Evolutionary conservation across 257 asterid genomes (phyloP).

Genomic region (Pogostemon cablin): DNA sequence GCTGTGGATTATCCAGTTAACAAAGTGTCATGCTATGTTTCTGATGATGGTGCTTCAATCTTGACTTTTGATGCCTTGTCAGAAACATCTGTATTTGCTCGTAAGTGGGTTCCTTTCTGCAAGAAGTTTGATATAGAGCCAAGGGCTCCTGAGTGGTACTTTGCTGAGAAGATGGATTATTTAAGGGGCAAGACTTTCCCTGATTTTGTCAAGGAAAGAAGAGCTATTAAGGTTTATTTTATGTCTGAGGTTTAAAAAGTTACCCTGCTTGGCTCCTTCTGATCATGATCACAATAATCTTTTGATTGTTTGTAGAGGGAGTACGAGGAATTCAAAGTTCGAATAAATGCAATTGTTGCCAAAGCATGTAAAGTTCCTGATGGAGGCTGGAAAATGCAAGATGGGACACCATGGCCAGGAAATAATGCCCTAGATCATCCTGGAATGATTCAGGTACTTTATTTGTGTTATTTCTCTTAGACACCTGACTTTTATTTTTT

Average conservation of each 20-base stretch:
- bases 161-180: constrained; percentile 26
- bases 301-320: constrained; percentile 27
- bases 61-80: constrained; percentile 22
- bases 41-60: constrained; percentile 30
- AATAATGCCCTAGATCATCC: constrained; percentile 25
- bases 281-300: not conserved
- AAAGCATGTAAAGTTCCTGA: constrained; percentile 23
- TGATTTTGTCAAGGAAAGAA: constrained; percentile 17
- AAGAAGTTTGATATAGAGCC: constrained; percentile 23
- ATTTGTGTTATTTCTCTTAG: not conserved
- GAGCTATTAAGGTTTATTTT: constrained; percentile 20
- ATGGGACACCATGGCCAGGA: constrained; percentile 26
- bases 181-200: constrained; percentile 15
- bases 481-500: not conserved
- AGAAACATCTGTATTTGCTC: constrained; percentile 21
- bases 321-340: constrained; percentile 30
- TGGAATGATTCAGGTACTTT: constrained; percentile 21
- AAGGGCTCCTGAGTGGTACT: constrained; percentile 27
- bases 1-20: constrained; percentile 26
- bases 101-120: constrained; percentile 28
- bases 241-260: not conserved
- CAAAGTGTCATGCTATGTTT: constrained; percentile 9
- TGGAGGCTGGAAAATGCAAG: constrained; percentile 29
- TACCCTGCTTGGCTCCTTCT: not conserved
- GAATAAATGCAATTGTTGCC: constrained; percentile 20